Conservation (phyloP, 331 rosid species). For the Quercus lobata region DNA sequence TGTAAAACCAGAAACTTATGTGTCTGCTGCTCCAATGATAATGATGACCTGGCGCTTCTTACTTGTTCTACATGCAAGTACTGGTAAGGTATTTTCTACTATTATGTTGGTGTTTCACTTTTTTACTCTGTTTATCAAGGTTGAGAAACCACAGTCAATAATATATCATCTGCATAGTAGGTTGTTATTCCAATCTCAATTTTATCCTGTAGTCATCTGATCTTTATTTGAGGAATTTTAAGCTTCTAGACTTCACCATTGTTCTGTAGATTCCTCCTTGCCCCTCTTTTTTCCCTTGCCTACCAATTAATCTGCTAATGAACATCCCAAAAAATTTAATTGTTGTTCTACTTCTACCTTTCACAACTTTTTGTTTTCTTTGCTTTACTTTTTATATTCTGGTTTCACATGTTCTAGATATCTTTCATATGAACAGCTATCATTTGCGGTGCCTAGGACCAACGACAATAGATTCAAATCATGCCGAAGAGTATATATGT, state of each 20-base stretch:
- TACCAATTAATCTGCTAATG: background rate
- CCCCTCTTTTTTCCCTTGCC: background rate
- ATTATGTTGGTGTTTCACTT: constrained; percentile 11
- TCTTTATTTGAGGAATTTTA: background rate
- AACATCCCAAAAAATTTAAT: background rate
- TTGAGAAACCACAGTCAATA: background rate
- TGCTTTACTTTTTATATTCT: constrained; percentile 8
- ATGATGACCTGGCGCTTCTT: constrained; percentile 42
- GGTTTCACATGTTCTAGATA: background rate
- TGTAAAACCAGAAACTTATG: constrained; percentile 33
- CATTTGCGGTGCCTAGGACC: constrained; percentile 67
- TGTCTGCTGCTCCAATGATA: constrained; percentile 46
- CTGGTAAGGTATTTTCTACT: constrained; percentile 53
- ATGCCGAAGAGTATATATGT: constrained; percentile 42
- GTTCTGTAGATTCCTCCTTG: background rate
- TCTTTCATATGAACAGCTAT: constrained; percentile 60
- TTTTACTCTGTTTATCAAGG: background rate
- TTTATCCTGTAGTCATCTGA: background rate
- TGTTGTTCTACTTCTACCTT: constrained; percentile 8
- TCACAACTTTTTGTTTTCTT: background rate
- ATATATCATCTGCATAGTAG: constrained; percentile 6
- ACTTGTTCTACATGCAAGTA: constrained; percentile 73
- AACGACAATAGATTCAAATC: constrained; percentile 18
- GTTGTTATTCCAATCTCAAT: constrained; percentile 4
- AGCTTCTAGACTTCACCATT: constrained; percentile 4